Percentiles rank a stretch among this genome's conserved stretches.
These are phyloP conservation scores for Clarkia xantiana DNA, from an alignment of 345 rosid genomes.

Conservation along the genomic window DNA sequence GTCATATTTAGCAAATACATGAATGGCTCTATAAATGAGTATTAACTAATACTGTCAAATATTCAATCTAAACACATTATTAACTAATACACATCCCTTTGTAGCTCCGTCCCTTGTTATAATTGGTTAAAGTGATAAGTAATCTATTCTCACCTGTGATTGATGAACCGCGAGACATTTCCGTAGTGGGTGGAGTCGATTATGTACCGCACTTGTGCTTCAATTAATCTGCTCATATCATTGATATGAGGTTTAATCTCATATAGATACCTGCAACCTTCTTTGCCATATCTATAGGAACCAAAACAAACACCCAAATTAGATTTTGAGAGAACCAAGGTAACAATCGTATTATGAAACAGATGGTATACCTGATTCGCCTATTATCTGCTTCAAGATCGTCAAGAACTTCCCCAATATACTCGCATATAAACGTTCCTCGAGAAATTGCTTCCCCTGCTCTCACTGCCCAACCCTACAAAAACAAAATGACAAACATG, in stretches of 20 bases:
- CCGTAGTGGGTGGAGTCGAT: constrained; percentile 77
- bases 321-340: constrained; percentile 1
- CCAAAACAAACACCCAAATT: constrained; percentile 2
- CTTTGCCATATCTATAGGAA: constrained; percentile 40
- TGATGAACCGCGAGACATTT: constrained; percentile 79
- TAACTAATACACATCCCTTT: too few relatives aligned
- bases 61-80: too few relatives aligned
- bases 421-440: constrained; percentile 85
- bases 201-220: constrained; percentile 39
- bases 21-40: too few relatives aligned
- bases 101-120: too few relatives aligned
- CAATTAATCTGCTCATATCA: constrained; percentile 75
- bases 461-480: constrained; percentile 97
- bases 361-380: constrained; percentile 30
- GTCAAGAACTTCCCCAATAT: constrained; percentile 69
- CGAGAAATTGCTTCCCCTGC: constrained; percentile 72
- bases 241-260: constrained; percentile 51
- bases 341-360: constrained; percentile 7
- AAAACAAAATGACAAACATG: constrained; percentile 3
- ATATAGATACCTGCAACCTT: constrained; percentile 49
- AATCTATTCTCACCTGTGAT: constrained; percentile 58
- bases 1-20: too few relatives aligned
- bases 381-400: constrained; percentile 56
- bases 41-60: too few relatives aligned
- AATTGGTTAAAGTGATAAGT: too few relatives aligned